These are phyloP conservation scores for Sporothrix pseudoabietina DNA, from an alignment of 2,329 filamentous ascomycete species.

Conservation along the genomic window DNA sequence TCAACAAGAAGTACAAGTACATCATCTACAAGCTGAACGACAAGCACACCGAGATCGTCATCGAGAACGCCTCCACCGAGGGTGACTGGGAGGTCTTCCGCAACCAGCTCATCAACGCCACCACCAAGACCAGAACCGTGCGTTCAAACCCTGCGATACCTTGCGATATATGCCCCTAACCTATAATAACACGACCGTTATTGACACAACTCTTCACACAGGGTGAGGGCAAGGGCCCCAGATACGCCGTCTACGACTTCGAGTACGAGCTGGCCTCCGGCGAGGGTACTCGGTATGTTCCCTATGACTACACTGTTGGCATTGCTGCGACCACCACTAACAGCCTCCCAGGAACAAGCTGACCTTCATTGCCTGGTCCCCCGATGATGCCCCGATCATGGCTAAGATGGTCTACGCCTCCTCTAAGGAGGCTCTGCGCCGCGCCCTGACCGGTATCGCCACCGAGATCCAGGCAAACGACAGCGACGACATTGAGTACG, in stretches of 20 bases:
- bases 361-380: slow-evolving; percentile 77
- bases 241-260: slow-evolving; percentile 85
- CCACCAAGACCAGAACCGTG: slow-evolving; percentile 70
- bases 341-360: slow-evolving; percentile 62
- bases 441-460: slow-evolving; percentile 72
- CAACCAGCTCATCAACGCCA: slow-evolving; percentile 72
- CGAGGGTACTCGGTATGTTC: slow-evolving; percentile 68
- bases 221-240: slow-evolving; percentile 67
- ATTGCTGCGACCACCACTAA: neutral
- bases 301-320: neutral
- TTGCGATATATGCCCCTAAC: neutral
- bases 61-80: slow-evolving; percentile 71
- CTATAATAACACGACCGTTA: neutral
- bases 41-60: slow-evolving; percentile 78
- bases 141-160: slow-evolving; percentile 38
- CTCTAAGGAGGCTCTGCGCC: slow-evolving; percentile 84
- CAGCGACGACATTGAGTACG: slow-evolving; percentile 77
- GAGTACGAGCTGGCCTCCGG: slow-evolving; percentile 72
- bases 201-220: slow-evolving; percentile 39
- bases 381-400: slow-evolving; percentile 79
- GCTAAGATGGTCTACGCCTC: slow-evolving; percentile 90
- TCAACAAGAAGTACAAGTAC: slow-evolving; percentile 79
- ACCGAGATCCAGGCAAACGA: slow-evolving; percentile 84
- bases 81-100: slow-evolving; percentile 73
- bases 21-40: slow-evolving; percentile 87